A percentile compares a stretch with the other conserved stretches of the same genome.
These are phyloP conservation scores for Neonectria magnoliae DNA, from an alignment of 2,329 filamentous ascomycete genomes.

Conservation along the genomic window DNA sequence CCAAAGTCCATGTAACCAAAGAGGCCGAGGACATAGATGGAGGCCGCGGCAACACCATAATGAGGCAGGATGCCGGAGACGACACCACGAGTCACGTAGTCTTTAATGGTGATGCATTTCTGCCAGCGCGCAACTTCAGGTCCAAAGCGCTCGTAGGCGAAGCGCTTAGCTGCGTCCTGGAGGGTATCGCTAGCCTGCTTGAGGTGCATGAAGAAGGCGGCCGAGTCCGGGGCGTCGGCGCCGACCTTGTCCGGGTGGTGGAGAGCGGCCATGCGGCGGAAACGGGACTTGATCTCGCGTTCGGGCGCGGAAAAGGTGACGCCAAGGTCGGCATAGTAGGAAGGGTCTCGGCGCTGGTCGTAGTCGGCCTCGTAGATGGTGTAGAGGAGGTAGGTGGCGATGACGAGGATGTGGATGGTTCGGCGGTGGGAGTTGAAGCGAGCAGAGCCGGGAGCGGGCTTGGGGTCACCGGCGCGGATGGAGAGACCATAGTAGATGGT, in stretches of 20 bases:
- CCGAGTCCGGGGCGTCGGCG: conserved; percentile 46
- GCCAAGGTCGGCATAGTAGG: conserved; percentile 83
- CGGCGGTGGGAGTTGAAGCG: conserved; percentile 79
- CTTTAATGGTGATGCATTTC: conserved; percentile 73
- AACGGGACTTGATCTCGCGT: conserved; percentile 82
- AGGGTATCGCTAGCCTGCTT: conserved; percentile 87
- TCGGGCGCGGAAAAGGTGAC: conserved; percentile 76
- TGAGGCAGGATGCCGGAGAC: conserved; percentile 68
- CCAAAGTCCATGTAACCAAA: conserved; percentile 76
- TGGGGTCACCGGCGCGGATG: conserved; percentile 88
- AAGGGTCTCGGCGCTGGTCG: conserved; percentile 74
- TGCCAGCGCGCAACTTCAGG: conserved; percentile 75
- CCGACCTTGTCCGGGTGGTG: conserved; percentile 87
- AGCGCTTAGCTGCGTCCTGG: conserved; percentile 77
- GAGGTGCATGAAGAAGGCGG: conserved; percentile 78
- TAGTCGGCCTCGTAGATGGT: conserved; percentile 93
- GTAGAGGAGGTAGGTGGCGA: conserved; percentile 86
- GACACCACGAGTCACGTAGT: conserved; percentile 75
- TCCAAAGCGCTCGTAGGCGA: conserved; percentile 91
- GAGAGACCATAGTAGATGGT: conserved; percentile 86
- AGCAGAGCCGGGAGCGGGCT: conserved; percentile 74
- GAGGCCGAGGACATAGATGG: conserved; percentile 70
- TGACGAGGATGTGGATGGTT: conserved; percentile 83
- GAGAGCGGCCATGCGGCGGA: conserved; percentile 77
- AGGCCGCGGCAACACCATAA: conserved; percentile 66